Evolutionary conservation across 2,329 filamentous ascomycete genomes (phyloP).

Genomic region (Boeremia exigua): DNA sequence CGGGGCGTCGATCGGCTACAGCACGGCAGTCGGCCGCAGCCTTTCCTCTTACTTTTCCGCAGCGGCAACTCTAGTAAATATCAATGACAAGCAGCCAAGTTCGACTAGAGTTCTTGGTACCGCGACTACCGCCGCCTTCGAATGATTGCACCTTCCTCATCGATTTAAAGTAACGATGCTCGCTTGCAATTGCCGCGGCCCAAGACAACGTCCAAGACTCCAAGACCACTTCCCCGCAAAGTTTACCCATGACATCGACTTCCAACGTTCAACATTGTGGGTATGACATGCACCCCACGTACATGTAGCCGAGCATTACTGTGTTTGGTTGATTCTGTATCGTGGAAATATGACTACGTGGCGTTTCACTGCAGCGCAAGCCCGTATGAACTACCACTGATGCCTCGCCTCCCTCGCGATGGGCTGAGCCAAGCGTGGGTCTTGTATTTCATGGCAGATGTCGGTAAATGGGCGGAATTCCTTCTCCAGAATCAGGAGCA

Average conservation of each 20-base stretch:
- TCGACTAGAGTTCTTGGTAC: slow-evolving; percentile 1
- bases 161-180: slow-evolving; percentile 1
- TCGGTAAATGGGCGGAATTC: slow-evolving; percentile 6
- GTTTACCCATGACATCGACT: slow-evolving; percentile 15
- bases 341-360: slow-evolving; percentile 10
- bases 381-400: slow-evolving; percentile 2
- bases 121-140: not conserved
- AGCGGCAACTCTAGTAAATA: not conserved
- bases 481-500: not conserved
- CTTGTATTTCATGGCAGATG: slow-evolving; percentile 4
- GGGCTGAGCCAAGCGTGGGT: slow-evolving; percentile 4
- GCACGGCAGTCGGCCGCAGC: not conserved
- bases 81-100: slow-evolving; percentile 6
- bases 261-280: slow-evolving; percentile 2
- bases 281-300: slow-evolving; percentile 3
- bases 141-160: slow-evolving; percentile 13
- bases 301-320: slow-evolving; percentile 10
- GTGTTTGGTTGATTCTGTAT: slow-evolving; percentile 3
- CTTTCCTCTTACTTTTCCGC: not conserved
- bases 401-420: slow-evolving; percentile 5
- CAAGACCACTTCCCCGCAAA: slow-evolving; percentile 27
- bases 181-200: slow-evolving; percentile 16
- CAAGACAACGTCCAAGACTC: slow-evolving; percentile 21
- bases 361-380: not conserved
- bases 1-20: not conserved